Percentiles rank a stretch among this genome's conserved stretches.
These are phyloP conservation scores for Annona squamosa DNA, from an alignment of 164 flowering plant species.

Conservation along the genomic window DNA sequence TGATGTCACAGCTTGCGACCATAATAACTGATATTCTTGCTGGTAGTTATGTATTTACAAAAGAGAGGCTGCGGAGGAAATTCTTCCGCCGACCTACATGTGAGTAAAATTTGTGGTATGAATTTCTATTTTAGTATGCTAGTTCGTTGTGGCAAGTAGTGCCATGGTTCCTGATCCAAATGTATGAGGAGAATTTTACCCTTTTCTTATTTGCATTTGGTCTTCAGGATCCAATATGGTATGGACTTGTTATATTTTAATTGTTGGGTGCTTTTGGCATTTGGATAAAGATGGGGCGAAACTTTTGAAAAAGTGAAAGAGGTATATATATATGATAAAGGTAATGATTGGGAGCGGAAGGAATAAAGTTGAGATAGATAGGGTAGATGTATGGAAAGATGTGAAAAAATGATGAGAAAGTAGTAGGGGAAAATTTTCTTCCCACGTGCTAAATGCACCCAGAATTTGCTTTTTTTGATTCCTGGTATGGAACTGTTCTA, in stretches of 20 bases:
- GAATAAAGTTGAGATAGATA: too few relatives aligned
- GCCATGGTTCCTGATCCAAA: background rate
- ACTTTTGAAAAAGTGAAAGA: too few relatives aligned
- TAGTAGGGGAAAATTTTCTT: too few relatives aligned
- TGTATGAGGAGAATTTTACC: too few relatives aligned
- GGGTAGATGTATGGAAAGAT: too few relatives aligned
- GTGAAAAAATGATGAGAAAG: too few relatives aligned
- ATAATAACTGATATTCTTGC: slow-evolving; percentile 95
- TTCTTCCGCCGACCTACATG: slow-evolving; percentile 74
- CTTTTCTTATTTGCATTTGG: background rate
- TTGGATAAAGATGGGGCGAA: too few relatives aligned
- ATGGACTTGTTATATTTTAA: background rate
- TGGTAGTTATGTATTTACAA: slow-evolving; percentile 72
- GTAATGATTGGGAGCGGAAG: too few relatives aligned
- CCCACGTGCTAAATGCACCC: too few relatives aligned
- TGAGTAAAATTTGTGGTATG: slow-evolving; percentile 32
- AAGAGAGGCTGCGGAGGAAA: slow-evolving; percentile 64
- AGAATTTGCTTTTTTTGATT: background rate
- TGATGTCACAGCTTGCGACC: slow-evolving; percentile 99
- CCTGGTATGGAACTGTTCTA: background rate
- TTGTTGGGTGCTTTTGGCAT: too few relatives aligned
- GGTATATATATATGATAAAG: too few relatives aligned
- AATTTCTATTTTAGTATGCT: background rate
- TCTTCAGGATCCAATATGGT: background rate
- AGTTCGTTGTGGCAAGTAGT: background rate